Evolutionary conservation across 1,284 basidiomycete species (phyloP).

Genomic region (Cerioporus squamosus): DNA sequence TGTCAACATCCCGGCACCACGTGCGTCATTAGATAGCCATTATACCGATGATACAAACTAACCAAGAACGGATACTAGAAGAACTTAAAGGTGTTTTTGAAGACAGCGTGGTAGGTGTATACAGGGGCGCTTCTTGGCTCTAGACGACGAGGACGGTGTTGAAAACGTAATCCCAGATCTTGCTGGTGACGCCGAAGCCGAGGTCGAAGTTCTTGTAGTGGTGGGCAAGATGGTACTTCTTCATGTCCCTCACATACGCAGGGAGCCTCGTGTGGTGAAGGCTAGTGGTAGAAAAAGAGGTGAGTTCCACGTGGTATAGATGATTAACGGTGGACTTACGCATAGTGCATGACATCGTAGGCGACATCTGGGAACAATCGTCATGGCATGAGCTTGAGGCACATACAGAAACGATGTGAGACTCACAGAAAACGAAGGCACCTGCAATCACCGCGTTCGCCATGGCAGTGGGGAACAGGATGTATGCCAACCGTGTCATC

Average conservation of each 20-base stretch:
- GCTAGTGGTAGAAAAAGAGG: slow-evolving; percentile 41
- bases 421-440: slow-evolving; percentile 87
- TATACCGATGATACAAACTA: slow-evolving; percentile 6
- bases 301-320: slow-evolving; percentile 8
- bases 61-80: neutral
- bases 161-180: slow-evolving; percentile 95
- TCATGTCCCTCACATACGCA: slow-evolving; percentile 88
- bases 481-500: slow-evolving; percentile 88
- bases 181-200: slow-evolving; percentile 97
- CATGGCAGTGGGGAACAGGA: slow-evolving; percentile 81
- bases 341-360: slow-evolving; percentile 94
- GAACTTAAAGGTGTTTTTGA: neutral
- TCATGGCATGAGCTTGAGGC: too few species aligned
- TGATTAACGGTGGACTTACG: slow-evolving; percentile 50
- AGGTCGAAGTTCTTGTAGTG: slow-evolving; percentile 99
- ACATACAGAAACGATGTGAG: neutral
- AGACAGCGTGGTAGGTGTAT: neutral
- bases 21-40: neutral
- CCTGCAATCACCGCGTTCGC: slow-evolving; percentile 96
- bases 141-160: slow-evolving; percentile 78
- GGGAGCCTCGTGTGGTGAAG: slow-evolving; percentile 92
- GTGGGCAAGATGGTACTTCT: slow-evolving; percentile 98
- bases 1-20: neutral
- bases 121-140: neutral
- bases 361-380: slow-evolving; percentile 84